phyloP scores from a whole-genome alignment of 176 grass and related monocot species.

The Triticum urartu region DNA sequence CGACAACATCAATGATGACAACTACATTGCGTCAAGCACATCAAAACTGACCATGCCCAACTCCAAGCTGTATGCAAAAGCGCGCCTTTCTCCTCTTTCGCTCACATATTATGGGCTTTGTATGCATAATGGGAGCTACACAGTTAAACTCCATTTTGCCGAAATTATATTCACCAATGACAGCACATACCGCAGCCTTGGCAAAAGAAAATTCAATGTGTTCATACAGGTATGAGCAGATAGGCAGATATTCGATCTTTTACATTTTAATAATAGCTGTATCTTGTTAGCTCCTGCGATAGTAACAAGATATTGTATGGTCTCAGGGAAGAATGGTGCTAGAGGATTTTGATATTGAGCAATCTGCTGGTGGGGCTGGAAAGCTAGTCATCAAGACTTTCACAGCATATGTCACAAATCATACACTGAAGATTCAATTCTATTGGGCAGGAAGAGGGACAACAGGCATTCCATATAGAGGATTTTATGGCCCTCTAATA shows the following conservation, averaged over 20 bases:
- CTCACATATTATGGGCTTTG: conserved; percentile 94
- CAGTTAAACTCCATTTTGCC: conserved; percentile 71
- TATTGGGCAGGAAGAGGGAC: conserved; percentile 93
- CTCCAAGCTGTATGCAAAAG: conserved; percentile 68
- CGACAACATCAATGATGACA: conserved; percentile 64
- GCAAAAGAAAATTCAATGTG: conserved; percentile 89
- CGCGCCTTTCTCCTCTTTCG: conserved; percentile 82
- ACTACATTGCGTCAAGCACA: conserved; percentile 58
- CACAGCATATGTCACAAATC: conserved; percentile 48
- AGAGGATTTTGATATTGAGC: conserved; percentile 81
- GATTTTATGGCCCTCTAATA: conserved; percentile 84
- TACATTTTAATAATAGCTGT: not conserved
- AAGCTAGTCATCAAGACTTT: conserved; percentile 63
- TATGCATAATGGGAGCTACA: conserved; percentile 80
- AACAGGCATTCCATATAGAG: conserved; percentile 81
- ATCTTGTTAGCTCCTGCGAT: conserved; percentile 11
- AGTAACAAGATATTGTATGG: conserved; percentile 2
- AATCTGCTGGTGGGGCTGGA: conserved; percentile 51
- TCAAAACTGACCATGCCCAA: conserved; percentile 54
- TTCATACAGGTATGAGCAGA: conserved; percentile 76
- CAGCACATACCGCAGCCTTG: conserved; percentile 76
- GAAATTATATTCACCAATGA: conserved; percentile 83
- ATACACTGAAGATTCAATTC: conserved; percentile 73
- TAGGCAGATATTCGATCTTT: not conserved
- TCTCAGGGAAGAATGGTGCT: conserved; percentile 75